Evolutionary conservation across 768 basidiomycete species (phyloP).

Genomic region (Amanita phalloides): DNA sequence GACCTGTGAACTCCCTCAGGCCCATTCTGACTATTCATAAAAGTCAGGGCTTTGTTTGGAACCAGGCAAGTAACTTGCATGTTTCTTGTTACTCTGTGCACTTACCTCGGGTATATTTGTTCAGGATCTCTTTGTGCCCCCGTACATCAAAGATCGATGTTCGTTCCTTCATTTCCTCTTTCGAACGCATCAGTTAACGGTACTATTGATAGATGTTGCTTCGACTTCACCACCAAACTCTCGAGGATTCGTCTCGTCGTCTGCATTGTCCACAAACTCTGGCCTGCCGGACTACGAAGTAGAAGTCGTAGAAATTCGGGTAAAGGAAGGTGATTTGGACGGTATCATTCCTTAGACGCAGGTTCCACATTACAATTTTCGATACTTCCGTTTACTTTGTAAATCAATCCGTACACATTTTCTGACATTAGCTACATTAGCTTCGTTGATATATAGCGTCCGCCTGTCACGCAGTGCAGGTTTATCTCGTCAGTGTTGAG

Average conservation of each 20-base stretch:
- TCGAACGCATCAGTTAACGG: not conserved
- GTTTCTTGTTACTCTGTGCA: not conserved
- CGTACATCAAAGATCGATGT: slow-evolving; percentile 89
- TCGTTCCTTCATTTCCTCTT: slow-evolving; percentile 24
- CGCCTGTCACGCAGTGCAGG: not conserved
- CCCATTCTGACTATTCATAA: slow-evolving; percentile 81
- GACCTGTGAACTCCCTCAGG: slow-evolving; percentile 51
- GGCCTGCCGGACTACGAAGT: slow-evolving; percentile 70
- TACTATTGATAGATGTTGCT: slow-evolving; percentile 48
- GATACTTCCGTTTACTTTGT: not conserved
- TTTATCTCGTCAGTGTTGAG: no score
- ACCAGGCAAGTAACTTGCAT: slow-evolving; percentile 50
- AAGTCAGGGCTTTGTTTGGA: slow-evolving; percentile 88
- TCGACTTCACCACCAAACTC: slow-evolving; percentile 76
- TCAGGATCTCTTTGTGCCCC: slow-evolving; percentile 79
- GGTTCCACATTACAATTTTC: not conserved
- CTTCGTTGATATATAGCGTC: not conserved
- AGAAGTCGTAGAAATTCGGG: slow-evolving; percentile 82
- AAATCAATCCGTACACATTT: not conserved
- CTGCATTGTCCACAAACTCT: slow-evolving; percentile 56
- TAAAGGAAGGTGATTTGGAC: slow-evolving; percentile 67
- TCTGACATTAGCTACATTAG: not conserved
- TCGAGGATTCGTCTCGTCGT: slow-evolving; percentile 53
- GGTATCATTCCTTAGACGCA: slow-evolving; percentile 53
- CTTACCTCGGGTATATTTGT: slow-evolving; percentile 2